Evolutionary conservation across 2,329 filamentous ascomycete species (phyloP), one percentile per base, ranked within the genome.

Genomic region (Verticillium longisporum): DNA sequence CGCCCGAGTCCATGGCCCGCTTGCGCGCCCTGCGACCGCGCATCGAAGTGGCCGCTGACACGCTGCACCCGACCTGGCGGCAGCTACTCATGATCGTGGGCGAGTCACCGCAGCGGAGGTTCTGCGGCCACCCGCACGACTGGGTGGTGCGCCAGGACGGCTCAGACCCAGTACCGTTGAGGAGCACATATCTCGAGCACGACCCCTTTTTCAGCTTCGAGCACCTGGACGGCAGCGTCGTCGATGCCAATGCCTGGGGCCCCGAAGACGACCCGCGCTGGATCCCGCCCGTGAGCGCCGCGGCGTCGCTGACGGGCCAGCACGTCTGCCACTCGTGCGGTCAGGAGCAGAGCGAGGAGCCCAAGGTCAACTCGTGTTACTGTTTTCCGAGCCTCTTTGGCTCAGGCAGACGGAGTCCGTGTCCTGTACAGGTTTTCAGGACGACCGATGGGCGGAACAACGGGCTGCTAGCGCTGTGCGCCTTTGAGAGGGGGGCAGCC

Each of bases 361-460:
- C 77, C 1, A 72, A 75, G 45, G 61, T 69, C 9, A 85, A 84
- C 66, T 69, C 71, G 6, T 85, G 82, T 66, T 74, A 74, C 61
- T 85, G 83, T 64, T 85, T 83, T 62, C 78, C 81, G 1, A 76
- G 75, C 3, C 71, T 85, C 0, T 86, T 83, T 61, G 80, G 80
- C 11, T 63, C 61, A 36, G 61, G 61, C 14, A 45, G 59, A 7
- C 56, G 63, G 26, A 63, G 61, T 61, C 60, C 61, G 18, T 63
- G 57, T 18, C 79, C 82, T 0, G 77, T 85, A 1, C 82, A 84
- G 64, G 72, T 85, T 10, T 83, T 81, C 66, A 76, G 78, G 18
- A 85, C 81, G 0, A 68, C 75, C 0, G 78, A 80, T 58, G 82
- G 81, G 5, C 80, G 80, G 59, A 83, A 83, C 66, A 85, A 85